Base-by-base conservation (phyloP, 2,329 filamentous ascomycete genomes). In the Apiospora kogelbergensis region DNA sequence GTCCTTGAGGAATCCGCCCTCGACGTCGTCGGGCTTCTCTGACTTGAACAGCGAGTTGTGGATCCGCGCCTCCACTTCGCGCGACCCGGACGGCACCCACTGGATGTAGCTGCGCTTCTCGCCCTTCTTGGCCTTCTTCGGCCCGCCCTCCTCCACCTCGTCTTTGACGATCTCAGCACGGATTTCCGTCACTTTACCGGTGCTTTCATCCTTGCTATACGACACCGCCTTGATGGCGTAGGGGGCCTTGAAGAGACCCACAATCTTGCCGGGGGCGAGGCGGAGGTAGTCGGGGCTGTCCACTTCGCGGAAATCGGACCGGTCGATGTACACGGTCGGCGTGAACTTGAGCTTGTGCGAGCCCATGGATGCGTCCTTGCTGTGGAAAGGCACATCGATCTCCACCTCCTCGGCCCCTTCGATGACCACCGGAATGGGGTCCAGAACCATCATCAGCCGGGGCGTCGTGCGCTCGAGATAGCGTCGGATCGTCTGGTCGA, bases 401-500 rank as follows among this genome's bases (percentile, higher is more conserved):
- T 93, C 88, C 66, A 92, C 85, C 67, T 93, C 91, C 17, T 90
- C 86, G 0, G 92, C 85, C 75, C 95, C 92, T 73, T 96, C 92
- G 70, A 98, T 94, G 40, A 93, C 84, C 15, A 98, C 90, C 42
- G 90, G 91, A 63, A 98, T 84, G 0, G 95, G 95, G 73, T 98
- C 94, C 24, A 97, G 86, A 2, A 98, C 89, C 40, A 98, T 86
- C 92, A 97, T 96, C 15, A 98, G 86, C 33, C 95, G 90, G 1
- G 95, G 95, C 0, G 97, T 94, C 0, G 93, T 94, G 65, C 88
- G 88, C 79, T 98, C 95, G 17, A 98, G 90, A 78, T 97, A 97
- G 72, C 90, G 90, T 26, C 95, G 90, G 70, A 98, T 89, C 0
- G 89, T 90, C 77, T 95, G 90, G 76, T 98, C 95, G 71, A 98